Evolutionary conservation across 305 asterid genomes (phyloP).

Genomic region (Fraxinus latifolia): DNA sequence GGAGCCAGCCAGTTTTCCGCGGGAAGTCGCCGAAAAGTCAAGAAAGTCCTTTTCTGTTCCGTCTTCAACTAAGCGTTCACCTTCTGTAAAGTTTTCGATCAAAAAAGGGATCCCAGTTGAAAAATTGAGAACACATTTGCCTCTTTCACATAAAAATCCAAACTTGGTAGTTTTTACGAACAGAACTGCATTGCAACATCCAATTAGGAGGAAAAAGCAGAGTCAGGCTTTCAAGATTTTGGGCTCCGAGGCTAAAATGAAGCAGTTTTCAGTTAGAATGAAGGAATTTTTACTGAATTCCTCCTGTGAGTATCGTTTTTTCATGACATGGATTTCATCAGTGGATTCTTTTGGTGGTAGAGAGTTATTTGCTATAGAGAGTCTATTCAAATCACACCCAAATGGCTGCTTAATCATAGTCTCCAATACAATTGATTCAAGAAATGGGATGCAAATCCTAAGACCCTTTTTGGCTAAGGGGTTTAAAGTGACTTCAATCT

Average conservation of each 20-base stretch:
- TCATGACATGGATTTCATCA: constrained; percentile 92
- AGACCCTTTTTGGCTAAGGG: constrained; percentile 56
- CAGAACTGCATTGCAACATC: constrained; percentile 20
- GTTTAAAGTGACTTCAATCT: constrained; percentile 50
- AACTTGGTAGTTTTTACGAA: constrained; percentile 34
- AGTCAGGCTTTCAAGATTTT: constrained; percentile 32
- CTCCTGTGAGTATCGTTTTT: constrained; percentile 57
- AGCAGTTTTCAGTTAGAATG: constrained; percentile 49
- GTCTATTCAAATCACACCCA: constrained; percentile 65
- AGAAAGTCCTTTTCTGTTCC: constrained; percentile 34
- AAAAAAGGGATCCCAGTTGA: constrained; percentile 32
- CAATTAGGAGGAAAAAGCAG: constrained; percentile 29
- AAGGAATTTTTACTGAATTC: constrained; percentile 45
- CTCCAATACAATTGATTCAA: constrained; percentile 71
- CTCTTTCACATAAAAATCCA: constrained; percentile 37
- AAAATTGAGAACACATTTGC: constrained; percentile 36
- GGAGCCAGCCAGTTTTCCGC: constrained; percentile 32
- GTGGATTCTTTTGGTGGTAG: constrained; percentile 55
- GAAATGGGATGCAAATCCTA: constrained; percentile 45
- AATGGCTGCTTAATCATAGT: constrained; percentile 61
- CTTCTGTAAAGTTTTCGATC: constrained; percentile 29
- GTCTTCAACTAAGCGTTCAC: constrained; percentile 30
- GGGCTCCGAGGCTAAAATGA: constrained; percentile 22
- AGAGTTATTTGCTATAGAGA: constrained; percentile 51
- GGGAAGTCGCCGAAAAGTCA: constrained; percentile 43